These are phyloP conservation scores for Serendipita vermifera DNA, from an alignment of 768 basidiomycete species.

Conservation along the genomic window DNA sequence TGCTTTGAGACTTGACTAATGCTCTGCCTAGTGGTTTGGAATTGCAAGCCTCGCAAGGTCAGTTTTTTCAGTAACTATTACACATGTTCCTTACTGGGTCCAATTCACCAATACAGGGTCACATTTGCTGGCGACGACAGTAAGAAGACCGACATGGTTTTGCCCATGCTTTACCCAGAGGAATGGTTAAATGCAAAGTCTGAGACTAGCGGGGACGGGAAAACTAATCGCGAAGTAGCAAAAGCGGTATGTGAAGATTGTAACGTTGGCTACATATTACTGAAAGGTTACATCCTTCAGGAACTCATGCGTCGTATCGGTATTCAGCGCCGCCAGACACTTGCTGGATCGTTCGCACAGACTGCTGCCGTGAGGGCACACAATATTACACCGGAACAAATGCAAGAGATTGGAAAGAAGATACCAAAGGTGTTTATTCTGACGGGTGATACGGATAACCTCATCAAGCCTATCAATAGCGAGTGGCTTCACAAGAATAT, in stretches of 20 bases:
- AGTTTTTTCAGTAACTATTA: neutral
- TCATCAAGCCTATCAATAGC: constrained; percentile 43
- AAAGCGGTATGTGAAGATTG: constrained; percentile 31
- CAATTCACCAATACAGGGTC: constrained; percentile 7
- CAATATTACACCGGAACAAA: constrained; percentile 35
- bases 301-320: constrained; percentile 31
- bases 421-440: constrained; percentile 56
- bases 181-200: constrained; percentile 48
- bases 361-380: constrained; percentile 58
- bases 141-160: constrained; percentile 36
- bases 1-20: neutral
- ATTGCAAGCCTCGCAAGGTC: constrained; percentile 11
- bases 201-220: constrained; percentile 39
- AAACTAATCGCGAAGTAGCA: constrained; percentile 54
- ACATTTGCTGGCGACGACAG: constrained; percentile 28
- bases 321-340: constrained; percentile 44
- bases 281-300: constrained; percentile 17
- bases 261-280: neutral
- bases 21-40: constrained; percentile 15
- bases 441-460: constrained; percentile 44
- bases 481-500: constrained; percentile 40
- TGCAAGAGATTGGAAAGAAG: constrained; percentile 35
- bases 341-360: constrained; percentile 56
- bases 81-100: constrained; percentile 25
- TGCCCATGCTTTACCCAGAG: constrained; percentile 46